These are phyloP conservation scores for Kwoniella mangroviensis DNA, from an alignment of 768 basidiomycete species.

Conservation along the genomic window DNA sequence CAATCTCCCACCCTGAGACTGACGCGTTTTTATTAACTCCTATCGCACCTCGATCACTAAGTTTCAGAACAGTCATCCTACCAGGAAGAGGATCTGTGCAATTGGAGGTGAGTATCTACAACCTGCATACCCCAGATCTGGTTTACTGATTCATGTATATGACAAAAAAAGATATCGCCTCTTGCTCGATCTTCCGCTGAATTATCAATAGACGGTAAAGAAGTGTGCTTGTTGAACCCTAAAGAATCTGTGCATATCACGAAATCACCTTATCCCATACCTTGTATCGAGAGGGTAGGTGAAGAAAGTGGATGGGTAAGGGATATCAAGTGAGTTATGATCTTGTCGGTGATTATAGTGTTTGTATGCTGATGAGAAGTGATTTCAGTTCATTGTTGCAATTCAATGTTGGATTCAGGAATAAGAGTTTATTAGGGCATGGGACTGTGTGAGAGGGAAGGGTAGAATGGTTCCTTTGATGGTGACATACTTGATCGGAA, in stretches of 20 bases:
- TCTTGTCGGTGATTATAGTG: no score
- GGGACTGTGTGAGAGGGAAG: constrained; percentile 18
- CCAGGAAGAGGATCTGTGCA: constrained; percentile 62
- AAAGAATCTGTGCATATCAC: constrained; percentile 84
- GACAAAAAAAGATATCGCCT: constrained; percentile 71
- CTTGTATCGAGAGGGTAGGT: constrained; percentile 72
- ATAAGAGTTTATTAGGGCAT: constrained; percentile 52
- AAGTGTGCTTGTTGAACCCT: constrained; percentile 77
- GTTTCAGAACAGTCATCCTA: constrained; percentile 88
- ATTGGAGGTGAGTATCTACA: constrained; percentile 53
- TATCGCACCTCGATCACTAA: constrained; percentile 91
- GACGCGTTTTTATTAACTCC: constrained; percentile 90
- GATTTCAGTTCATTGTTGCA: constrained; percentile 74
- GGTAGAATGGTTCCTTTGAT: not conserved
- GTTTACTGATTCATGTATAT: not conserved
- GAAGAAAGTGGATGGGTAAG: constrained; percentile 93
- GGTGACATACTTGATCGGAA: not conserved
- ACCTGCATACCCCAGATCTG: not conserved
- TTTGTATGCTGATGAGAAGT: constrained; percentile 68
- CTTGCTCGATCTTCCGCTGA: constrained; percentile 83
- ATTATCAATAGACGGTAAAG: constrained; percentile 90
- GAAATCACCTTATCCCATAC: constrained; percentile 85
- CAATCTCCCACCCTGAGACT: constrained; percentile 90
- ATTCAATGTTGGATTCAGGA: constrained; percentile 86
- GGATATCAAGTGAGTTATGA: constrained; percentile 69